Conservation (phyloP, 352 stramenopile species). For the Phytopythium helicoides region DNA sequence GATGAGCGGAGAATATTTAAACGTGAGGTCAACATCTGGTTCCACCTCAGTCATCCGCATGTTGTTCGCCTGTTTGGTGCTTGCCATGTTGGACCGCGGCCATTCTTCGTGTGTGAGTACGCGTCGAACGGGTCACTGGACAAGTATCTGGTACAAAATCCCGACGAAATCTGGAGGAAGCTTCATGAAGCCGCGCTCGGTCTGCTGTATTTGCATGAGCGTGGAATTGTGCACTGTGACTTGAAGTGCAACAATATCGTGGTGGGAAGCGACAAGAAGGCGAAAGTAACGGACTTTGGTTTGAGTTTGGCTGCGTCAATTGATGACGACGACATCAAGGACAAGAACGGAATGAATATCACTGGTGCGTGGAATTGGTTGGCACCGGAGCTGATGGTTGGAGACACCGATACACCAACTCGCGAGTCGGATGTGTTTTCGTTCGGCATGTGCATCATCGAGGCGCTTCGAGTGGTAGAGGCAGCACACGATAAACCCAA, state of each 20-base stretch:
- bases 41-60: too few relatives aligned
- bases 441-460: slow-evolving; percentile 27
- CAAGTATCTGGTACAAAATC: neutral
- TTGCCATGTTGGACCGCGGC: too few relatives aligned
- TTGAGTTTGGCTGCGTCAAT: neutral
- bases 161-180: neutral
- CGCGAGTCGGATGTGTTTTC: slow-evolving; percentile 22
- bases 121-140: neutral
- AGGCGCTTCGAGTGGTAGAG: slow-evolving; percentile 17
- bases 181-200: too few relatives aligned
- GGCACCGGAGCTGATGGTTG: slow-evolving; percentile 15
- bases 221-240: too few relatives aligned
- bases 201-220: too few relatives aligned
- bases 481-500: slow-evolving; percentile 15
- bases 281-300: too few relatives aligned
- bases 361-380: slow-evolving; percentile 19
- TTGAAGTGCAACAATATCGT: too few relatives aligned
- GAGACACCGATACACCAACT: slow-evolving; percentile 5
- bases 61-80: too few relatives aligned
- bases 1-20: slow-evolving; percentile 17
- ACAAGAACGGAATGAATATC: neutral
- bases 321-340: too few relatives aligned
- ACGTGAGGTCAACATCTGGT: slow-evolving; percentile 19
- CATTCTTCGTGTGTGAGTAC: too few relatives aligned
- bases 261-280: too few relatives aligned